Percentiles rank a stretch among this genome's conserved stretches.
These are phyloP conservation scores for Tubosaeta sp. DNA, from an alignment of 768 basidiomycete genomes.

Conservation along the genomic window DNA sequence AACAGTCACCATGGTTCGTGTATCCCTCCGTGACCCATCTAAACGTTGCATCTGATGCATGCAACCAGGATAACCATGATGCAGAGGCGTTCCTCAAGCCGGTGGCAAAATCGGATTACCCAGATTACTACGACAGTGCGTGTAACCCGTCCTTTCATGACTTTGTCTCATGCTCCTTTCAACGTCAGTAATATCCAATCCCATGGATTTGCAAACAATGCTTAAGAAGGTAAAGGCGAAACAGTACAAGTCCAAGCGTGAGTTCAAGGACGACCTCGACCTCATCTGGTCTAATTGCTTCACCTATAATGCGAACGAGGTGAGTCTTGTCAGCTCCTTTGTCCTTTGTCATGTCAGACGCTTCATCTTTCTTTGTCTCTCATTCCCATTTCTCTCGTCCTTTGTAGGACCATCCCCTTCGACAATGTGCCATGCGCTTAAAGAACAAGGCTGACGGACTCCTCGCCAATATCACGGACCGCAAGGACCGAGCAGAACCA, in stretches of 20 bases:
- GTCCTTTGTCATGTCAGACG: not conserved
- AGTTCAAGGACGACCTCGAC: slow-evolving; percentile 91
- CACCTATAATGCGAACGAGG: slow-evolving; percentile 88
- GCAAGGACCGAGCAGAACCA: slow-evolving; percentile 74
- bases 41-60: slow-evolving; percentile 28
- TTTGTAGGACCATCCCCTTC: slow-evolving; percentile 79
- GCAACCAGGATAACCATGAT: slow-evolving; percentile 72
- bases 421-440: slow-evolving; percentile 75
- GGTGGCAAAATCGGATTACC: slow-evolving; percentile 83
- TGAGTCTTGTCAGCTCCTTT: slow-evolving; percentile 37
- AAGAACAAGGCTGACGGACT: slow-evolving; percentile 81
- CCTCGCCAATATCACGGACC: slow-evolving; percentile 85
- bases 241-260: slow-evolving; percentile 88
- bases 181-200: slow-evolving; percentile 75
- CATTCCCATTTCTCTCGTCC: not conserved
- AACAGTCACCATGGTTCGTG: slow-evolving; percentile 61
- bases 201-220: slow-evolving; percentile 96
- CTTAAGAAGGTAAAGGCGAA: slow-evolving; percentile 89
- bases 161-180: slow-evolving; percentile 2
- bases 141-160: slow-evolving; percentile 6
- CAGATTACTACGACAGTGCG: slow-evolving; percentile 91
- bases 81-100: slow-evolving; percentile 92
- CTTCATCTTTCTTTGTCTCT: not conserved
- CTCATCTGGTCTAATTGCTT: slow-evolving; percentile 97
- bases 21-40: slow-evolving; percentile 6